Base-by-base conservation (phyloP, 371 early-diverging fungal genomes). In the Dichotomocladium elegans region DNA sequence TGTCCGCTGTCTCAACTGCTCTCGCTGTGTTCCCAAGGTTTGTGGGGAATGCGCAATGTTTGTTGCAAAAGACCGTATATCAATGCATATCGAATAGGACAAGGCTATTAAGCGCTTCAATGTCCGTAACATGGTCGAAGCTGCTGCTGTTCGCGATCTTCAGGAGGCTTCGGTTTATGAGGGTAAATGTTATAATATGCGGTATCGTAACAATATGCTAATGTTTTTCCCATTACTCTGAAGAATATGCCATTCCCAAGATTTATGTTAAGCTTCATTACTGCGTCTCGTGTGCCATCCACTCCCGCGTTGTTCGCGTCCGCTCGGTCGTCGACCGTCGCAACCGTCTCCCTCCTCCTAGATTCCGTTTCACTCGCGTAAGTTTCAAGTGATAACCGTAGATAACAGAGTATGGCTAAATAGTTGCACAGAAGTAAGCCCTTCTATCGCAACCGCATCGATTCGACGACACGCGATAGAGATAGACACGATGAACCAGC, bases 31-130 rank as follows among this genome's bases (percentile, higher is more conserved):
- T 58, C 95, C 99, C 63, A 99, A 99, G 75, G 76, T 77, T 53
- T n/a, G n/a, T n/a, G n/a, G n/a, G n/a, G n/a, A n/a, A n/a, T n/a
- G n/a, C n/a, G n/a, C n/a, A n/a, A n/a, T n/a, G n/a, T n/a, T n/a
- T n/a, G n/a, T n/a, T n/a, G n/a, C n/a, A n/a, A n/a, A n/a, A n/a
- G n/a, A n/a, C n/a, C n/a, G n/a, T n/a, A n/a, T n/a, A n/a, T n/a
- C n/a, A n/a, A n/a, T n/a, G n/a, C n/a, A n/a, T n/a, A n/a, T n/a
- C n/a, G 1, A 14, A 40, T 33, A 52, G 89, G 99, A 98, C 85
- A 98, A 99, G 90, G 94, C 97, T 71, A 93, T 99, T 80, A 96
- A 96, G 89, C 88, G 98, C 60, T 94, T 95, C 85, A 81, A 88
- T 69, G 89, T 97, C 79, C 86, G 94, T 66, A 93, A 93, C 82